Conservation (phyloP, 306 rosid species). For the Delonix regia region DNA sequence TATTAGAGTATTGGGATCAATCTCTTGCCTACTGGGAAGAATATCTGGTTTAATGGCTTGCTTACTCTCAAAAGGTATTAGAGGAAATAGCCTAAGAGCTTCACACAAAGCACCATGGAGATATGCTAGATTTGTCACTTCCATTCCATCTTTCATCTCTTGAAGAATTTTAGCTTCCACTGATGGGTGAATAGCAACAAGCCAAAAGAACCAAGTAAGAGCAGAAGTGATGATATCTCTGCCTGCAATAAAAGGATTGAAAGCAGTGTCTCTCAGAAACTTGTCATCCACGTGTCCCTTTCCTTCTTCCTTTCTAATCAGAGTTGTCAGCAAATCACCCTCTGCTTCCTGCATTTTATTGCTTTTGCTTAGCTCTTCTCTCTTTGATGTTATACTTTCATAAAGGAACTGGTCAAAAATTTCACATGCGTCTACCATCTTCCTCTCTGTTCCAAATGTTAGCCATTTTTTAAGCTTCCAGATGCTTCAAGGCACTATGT, state of each 20-base stretch:
- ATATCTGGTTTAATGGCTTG: background rate
- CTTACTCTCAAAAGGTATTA: background rate
- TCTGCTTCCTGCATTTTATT: background rate
- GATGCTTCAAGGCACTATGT: background rate
- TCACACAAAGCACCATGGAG: background rate
- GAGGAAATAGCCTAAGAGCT: slow-evolving; percentile 7
- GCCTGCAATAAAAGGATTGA: slow-evolving; percentile 6
- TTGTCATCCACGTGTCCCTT: background rate
- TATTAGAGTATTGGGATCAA: background rate
- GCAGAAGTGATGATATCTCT: slow-evolving; percentile 3
- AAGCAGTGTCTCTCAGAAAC: slow-evolving; percentile 14
- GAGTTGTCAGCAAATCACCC: background rate
- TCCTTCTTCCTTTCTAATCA: background rate
- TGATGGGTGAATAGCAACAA: background rate
- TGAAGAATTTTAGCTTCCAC: slow-evolving; percentile 31
- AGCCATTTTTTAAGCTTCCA: slow-evolving; percentile 16
- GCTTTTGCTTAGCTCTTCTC: background rate
- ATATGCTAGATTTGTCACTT: background rate
- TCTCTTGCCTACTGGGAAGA: background rate
- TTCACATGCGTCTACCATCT: background rate
- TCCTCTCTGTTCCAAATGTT: background rate
- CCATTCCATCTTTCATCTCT: background rate
- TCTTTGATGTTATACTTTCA: background rate
- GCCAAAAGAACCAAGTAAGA: slow-evolving; percentile 9
- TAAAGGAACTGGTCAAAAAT: background rate